Evolutionary conservation across 164 flowering plant species (phyloP), one percentile per base, ranked within the genome.

Genomic region (Magnolia changhungtana): DNA sequence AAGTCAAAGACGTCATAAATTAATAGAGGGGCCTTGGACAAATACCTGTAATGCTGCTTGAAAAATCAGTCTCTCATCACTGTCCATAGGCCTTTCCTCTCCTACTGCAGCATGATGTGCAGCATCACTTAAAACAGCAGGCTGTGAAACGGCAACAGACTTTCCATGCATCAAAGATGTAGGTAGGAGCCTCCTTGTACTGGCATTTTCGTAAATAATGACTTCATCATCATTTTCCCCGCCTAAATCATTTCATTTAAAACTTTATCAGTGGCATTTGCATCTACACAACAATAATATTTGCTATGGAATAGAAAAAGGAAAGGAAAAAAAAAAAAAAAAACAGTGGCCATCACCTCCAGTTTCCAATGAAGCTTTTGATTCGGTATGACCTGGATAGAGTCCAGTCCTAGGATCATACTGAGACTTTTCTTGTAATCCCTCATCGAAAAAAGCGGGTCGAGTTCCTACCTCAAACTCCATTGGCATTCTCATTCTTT

Each of bases 1-100:
- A 29, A 29, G 24, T 24, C 72, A 50, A 9, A 58, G 21, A 8
- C 58, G 16, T 16, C 21, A 21, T 55, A 55, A 72, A 31, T 11
- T 11, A 37, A 37, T n/a, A 55, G 61, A 55, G 18, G 61, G 13
- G 18, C n/a, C 24, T 2, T 9, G 37, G 10, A 18, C 23, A 51
- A 75, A 72, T 84, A 93, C 98, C 95, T 95, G 89, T 61, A 95
- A 71, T 79, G 94, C 98, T 55, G 95, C 98, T 82, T 90, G 95
- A 80, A 82, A 93, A 76, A 95, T 81, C 67, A 87, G 76, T 77
- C 97, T 89, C 81, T 95, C 98, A 72, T 96, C 99, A 83, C 74
- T 74, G 78, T 75, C 94, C 29, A 80, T 69, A 58, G 78, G 81
- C 77, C 77, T 83, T 79, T 91, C 98, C 75, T 90, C 96, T 55